Conservation (phyloP, 805 yeast genomes). For the Clavispora asparagi region DNA sequence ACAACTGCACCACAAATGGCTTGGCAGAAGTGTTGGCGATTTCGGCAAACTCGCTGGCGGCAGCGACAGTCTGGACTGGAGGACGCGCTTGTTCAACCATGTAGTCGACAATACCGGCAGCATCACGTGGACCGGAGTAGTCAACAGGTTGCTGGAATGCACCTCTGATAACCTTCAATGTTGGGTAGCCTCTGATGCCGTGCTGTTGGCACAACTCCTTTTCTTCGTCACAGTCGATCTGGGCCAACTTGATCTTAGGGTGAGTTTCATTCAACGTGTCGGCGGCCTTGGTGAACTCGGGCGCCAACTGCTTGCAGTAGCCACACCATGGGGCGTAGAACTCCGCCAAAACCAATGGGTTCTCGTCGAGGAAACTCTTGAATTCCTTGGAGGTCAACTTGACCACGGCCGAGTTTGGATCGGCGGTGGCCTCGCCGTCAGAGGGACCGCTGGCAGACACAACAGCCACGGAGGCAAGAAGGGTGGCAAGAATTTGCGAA, state of each 20-base stretch:
- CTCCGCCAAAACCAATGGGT: constrained; percentile 79
- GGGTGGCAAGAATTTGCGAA: constrained; percentile 30
- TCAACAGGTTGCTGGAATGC: constrained; percentile 41
- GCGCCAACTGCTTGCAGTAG: constrained; percentile 85
- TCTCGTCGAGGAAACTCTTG: constrained; percentile 56
- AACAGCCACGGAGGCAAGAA: constrained; percentile 31
- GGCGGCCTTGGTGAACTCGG: constrained; percentile 73
- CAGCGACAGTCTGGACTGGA: constrained; percentile 42
- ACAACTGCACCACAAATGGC: constrained; percentile 53
- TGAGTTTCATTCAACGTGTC: constrained; percentile 45
- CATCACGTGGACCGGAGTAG: constrained; percentile 81
- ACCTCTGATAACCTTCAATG: constrained; percentile 70
- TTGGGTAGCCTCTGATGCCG: constrained; percentile 79
- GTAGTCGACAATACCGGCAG: constrained; percentile 70
- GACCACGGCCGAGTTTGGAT: constrained; percentile 82
- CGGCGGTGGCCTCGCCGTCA: constrained; percentile 64
- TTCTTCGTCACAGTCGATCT: constrained; percentile 80
- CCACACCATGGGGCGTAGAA: constrained; percentile 99
- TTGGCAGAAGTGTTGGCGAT: constrained; percentile 45
- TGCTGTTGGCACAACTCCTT: constrained; percentile 62
- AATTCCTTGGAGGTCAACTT: constrained; percentile 66
- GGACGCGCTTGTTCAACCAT: constrained; percentile 84
- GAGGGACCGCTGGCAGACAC: constrained; percentile 33
- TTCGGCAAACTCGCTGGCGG: constrained; percentile 46
- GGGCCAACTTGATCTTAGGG: constrained; percentile 68